Percentiles rank a stretch among this genome's conserved stretches.
These are phyloP conservation scores for Beauveria varroae DNA, from an alignment of 2,329 filamentous ascomycete species.

Conservation along the genomic window DNA sequence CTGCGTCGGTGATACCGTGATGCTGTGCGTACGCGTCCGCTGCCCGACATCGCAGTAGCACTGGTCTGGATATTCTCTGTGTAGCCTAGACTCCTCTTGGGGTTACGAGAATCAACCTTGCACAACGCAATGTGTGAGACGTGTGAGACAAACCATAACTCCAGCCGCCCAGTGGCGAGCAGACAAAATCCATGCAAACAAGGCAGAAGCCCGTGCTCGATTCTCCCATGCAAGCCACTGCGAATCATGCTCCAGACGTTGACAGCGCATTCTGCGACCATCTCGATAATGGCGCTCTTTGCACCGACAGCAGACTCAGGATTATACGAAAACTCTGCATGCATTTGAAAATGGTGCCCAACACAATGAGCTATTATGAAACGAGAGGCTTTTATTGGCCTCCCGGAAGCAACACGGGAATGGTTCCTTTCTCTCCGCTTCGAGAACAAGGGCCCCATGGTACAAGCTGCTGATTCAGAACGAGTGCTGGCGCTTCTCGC, in stretches of 20 bases:
- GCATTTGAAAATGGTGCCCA: background rate
- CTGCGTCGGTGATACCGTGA: background rate
- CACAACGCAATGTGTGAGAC: background rate
- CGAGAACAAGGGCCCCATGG: background rate
- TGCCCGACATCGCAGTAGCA: constrained; percentile 1
- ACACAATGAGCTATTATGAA: background rate
- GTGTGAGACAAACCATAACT: background rate
- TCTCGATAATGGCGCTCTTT: background rate
- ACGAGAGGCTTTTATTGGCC: background rate
- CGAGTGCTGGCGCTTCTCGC: background rate
- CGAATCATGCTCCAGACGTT: background rate
- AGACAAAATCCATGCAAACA: background rate
- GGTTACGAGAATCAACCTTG: background rate
- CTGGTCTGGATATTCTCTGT: background rate
- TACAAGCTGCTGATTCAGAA: background rate
- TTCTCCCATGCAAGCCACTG: background rate
- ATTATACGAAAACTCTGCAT: background rate
- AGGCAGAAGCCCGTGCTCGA: background rate
- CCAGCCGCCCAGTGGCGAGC: background rate
- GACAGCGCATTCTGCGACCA: background rate
- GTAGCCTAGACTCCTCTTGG: background rate
- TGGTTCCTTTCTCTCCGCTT: background rate
- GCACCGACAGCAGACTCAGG: background rate
- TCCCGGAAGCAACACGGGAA: background rate
- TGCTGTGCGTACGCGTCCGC: background rate